Evolutionary conservation across 139 green algal species (phyloP).

Genomic region (Tetradesmus lagerheimii): DNA sequence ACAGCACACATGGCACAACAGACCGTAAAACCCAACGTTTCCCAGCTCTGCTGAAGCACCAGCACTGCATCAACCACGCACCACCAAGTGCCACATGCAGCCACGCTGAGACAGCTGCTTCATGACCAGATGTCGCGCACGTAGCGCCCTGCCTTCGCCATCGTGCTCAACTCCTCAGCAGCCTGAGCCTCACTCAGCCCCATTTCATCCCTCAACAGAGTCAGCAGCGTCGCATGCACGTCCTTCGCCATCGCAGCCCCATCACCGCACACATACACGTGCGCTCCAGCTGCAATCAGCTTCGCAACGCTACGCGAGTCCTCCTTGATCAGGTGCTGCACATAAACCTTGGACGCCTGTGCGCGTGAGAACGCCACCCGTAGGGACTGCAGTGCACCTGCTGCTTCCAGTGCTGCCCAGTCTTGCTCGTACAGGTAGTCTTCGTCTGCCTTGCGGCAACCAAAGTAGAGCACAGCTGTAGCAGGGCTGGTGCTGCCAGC

Average conservation of each 20-base stretch:
- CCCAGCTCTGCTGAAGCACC: too few relatives aligned
- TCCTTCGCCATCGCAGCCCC: slow-evolving; percentile 94
- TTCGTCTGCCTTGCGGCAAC: slow-evolving; percentile 81
- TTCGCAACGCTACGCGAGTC: slow-evolving; percentile 67
- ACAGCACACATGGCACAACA: too few relatives aligned
- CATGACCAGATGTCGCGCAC: slow-evolving; percentile 89
- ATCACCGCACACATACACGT: slow-evolving; percentile 92
- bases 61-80: too few relatives aligned
- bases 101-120: not conserved
- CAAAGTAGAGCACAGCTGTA: slow-evolving; percentile 88
- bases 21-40: too few relatives aligned
- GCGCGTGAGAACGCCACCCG: slow-evolving; percentile 85
- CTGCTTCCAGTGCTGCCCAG: slow-evolving; percentile 68
- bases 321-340: slow-evolving; percentile 89
- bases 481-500: not conserved
- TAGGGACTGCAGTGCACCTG: slow-evolving; percentile 83
- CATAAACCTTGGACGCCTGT: slow-evolving; percentile 76
- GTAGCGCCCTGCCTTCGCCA: slow-evolving; percentile 81
- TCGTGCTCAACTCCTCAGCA: slow-evolving; percentile 62
- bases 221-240: slow-evolving; percentile 83
- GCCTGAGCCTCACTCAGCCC: slow-evolving; percentile 59
- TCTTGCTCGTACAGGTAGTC: slow-evolving; percentile 92
- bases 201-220: slow-evolving; percentile 39
- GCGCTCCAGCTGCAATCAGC: slow-evolving; percentile 66
- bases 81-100: slow-evolving; percentile 85